Evolutionary conservation across 306 rosid species (phyloP).

Genomic region (Cyclanthera cordifolia): DNA sequence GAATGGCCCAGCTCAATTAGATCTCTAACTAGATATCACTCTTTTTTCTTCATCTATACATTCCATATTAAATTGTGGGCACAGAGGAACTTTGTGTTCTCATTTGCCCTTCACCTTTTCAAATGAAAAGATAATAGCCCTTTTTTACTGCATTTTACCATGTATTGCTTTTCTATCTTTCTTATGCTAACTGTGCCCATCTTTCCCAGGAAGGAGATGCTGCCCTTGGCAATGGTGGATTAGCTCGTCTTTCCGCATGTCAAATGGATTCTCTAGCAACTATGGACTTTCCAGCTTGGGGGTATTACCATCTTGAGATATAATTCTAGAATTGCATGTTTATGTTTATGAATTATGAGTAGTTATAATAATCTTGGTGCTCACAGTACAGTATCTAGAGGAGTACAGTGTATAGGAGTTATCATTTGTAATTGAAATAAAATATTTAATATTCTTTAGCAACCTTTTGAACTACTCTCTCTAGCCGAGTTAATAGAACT

Average conservation of each 20-base stretch:
- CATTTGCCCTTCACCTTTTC: neutral
- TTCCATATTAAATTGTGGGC: neutral
- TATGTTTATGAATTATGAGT: neutral
- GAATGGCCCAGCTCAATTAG: slow-evolving; percentile 11
- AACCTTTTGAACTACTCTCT: neutral
- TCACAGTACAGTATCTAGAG: too few species aligned
- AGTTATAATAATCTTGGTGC: neutral
- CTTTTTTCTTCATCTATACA: neutral
- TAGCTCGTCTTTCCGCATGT: slow-evolving; percentile 71
- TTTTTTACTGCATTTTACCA: neutral
- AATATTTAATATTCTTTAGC: neutral
- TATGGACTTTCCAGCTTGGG: slow-evolving; percentile 77
- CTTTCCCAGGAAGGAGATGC: slow-evolving; percentile 66
- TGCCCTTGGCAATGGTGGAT: slow-evolving; percentile 72
- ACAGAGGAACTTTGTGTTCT: neutral
- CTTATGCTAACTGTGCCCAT: slow-evolving; percentile 5
- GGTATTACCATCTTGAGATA: slow-evolving; percentile 31
- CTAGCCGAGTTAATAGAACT: neutral
- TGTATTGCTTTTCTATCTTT: neutral
- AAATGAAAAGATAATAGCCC: neutral
- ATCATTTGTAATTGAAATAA: too few species aligned
- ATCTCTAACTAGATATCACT: neutral
- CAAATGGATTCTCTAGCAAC: slow-evolving; percentile 75
- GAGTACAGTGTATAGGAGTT: too few species aligned
- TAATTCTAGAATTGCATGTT: neutral